Evolutionary conservation across 73 alveolate species (phyloP).

Genomic region (Blepharisma japonicum): DNA sequence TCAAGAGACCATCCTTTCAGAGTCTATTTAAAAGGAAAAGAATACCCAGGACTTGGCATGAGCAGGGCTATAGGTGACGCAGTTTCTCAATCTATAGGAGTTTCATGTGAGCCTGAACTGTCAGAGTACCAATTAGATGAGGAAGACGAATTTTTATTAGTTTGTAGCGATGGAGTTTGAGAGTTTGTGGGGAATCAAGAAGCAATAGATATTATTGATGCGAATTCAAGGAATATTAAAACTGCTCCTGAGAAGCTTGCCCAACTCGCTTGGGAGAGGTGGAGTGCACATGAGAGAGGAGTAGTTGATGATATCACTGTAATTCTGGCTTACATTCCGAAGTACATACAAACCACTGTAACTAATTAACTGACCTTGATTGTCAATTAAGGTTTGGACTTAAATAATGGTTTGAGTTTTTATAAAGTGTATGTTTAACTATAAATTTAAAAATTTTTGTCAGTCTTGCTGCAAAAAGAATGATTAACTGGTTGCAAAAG

Average conservation of each 20-base stretch:
- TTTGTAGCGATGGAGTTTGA: constrained; percentile 46
- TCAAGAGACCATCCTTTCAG: constrained; percentile 58
- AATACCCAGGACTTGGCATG: constrained; percentile 90
- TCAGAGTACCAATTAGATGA: constrained; percentile 50
- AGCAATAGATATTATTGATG: background rate
- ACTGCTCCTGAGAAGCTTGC: background rate
- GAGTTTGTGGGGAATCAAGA: background rate
- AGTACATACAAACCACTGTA: no score
- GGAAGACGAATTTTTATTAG: constrained; percentile 42
- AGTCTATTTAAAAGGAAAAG: constrained; percentile 56
- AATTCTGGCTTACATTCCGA: background rate
- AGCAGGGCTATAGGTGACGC: constrained; percentile 81
- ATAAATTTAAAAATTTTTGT: no score
- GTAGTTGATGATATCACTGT: constrained; percentile 43
- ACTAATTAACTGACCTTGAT: no score
- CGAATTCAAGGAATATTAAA: background rate
- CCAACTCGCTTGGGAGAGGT: constrained; percentile 24
- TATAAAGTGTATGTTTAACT: no score
- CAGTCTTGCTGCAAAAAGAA: no score
- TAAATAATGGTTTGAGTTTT: no score
- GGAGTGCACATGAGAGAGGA: constrained; percentile 51
- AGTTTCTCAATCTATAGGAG: constrained; percentile 77
- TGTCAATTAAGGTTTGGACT: no score
- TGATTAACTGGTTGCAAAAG: no score
- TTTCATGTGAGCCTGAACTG: constrained; percentile 69